A percentile compares a stretch with the other conserved stretches of the same genome.
Conservation (phyloP, 352 stramenopile genomes). For the Phytophthora syringae region DNA sequence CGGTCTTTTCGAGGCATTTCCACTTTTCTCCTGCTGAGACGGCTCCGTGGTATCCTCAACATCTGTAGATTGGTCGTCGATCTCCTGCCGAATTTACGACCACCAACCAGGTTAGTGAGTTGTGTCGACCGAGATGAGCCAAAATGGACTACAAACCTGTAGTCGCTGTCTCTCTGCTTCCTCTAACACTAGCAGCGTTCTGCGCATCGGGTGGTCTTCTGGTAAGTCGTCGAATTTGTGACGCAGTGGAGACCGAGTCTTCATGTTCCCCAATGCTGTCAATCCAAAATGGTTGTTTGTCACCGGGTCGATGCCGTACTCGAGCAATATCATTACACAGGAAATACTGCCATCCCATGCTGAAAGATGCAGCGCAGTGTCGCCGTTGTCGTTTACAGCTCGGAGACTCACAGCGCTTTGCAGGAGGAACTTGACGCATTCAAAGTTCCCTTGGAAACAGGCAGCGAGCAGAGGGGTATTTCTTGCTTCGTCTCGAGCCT, state of each 20-base stretch:
- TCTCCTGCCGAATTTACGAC: slow-evolving; percentile 9
- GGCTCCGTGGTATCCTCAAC: slow-evolving; percentile 19
- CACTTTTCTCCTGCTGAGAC: slow-evolving; percentile 6
- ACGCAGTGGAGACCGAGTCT: slow-evolving; percentile 62
- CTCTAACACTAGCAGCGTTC: slow-evolving; percentile 54
- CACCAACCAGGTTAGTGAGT: not conserved
- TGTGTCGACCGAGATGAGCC: not conserved
- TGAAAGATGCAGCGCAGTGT: slow-evolving; percentile 72
- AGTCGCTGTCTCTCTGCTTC: slow-evolving; percentile 33
- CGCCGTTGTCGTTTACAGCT: slow-evolving; percentile 46
- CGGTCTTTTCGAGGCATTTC: slow-evolving; percentile 7
- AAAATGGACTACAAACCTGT: slow-evolving; percentile 36
- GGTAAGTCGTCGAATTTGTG: slow-evolving; percentile 74
- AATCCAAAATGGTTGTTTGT: slow-evolving; percentile 55
- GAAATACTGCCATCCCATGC: slow-evolving; percentile 69
- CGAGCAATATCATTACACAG: slow-evolving; percentile 68
- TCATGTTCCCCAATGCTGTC: slow-evolving; percentile 63
- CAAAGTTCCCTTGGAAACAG: slow-evolving; percentile 72
- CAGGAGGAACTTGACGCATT: slow-evolving; percentile 73
- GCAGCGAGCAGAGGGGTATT: slow-evolving; percentile 75
- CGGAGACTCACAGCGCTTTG: slow-evolving; percentile 69
- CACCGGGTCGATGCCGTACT: slow-evolving; percentile 65
- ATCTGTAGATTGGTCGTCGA: slow-evolving; percentile 22
- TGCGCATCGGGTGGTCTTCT: slow-evolving; percentile 55
- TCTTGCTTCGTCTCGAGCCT: slow-evolving; percentile 65